A percentile compares a stretch with the other conserved stretches of the same genome.
phyloP scores from a whole-genome alignment of 257 asterid species.

The Rehmannia glutinosa region DNA sequence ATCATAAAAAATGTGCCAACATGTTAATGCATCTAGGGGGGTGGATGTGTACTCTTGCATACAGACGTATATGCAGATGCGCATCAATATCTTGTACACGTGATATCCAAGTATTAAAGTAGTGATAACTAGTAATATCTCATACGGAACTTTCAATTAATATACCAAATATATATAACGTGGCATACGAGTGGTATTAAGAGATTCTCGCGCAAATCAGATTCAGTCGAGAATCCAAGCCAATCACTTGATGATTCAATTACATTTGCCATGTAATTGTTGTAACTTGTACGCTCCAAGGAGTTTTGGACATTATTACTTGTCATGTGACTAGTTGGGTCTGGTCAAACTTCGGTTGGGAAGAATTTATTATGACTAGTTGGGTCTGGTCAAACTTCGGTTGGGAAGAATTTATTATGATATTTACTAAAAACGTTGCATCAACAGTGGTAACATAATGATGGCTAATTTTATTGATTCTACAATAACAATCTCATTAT shows the following conservation, averaged over 20 bases:
- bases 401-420: too few relatives aligned
- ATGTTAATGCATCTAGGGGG: background rate
- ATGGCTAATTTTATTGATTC: too few relatives aligned
- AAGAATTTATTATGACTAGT: too few relatives aligned
- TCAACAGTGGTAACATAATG: background rate
- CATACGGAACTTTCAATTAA: background rate
- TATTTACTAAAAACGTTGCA: too few relatives aligned
- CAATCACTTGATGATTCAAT: background rate
- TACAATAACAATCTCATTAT: background rate
- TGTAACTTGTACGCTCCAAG: too few relatives aligned
- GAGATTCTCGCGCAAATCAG: background rate
- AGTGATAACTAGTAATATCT: background rate
- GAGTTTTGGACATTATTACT: too few relatives aligned
- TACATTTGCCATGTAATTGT: background rate
- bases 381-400: too few relatives aligned
- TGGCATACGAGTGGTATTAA: background rate
- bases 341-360: too few relatives aligned
- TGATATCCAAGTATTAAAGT: background rate
- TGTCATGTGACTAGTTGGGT: too few relatives aligned
- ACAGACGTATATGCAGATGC: background rate
- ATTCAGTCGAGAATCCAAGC: background rate
- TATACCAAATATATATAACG: background rate
- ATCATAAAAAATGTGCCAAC: background rate
- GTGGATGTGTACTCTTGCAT: too few relatives aligned
- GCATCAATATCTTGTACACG: background rate